Percentiles rank a stretch among this genome's conserved stretches.
Conservation (phyloP, 352 stramenopile genomes). For the Pythium vanterpoolii region DNA sequence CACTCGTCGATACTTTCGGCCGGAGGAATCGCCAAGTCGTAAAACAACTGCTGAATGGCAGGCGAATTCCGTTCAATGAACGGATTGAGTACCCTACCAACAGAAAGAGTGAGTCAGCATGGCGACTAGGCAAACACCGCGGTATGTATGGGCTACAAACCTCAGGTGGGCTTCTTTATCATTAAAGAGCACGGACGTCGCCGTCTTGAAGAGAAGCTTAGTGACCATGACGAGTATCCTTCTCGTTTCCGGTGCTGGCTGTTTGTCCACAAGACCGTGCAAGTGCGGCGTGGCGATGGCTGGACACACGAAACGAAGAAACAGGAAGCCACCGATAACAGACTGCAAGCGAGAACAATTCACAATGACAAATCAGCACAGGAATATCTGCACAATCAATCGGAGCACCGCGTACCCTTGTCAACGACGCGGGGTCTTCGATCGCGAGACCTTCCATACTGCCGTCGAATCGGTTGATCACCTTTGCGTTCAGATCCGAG, state of each 20-base stretch:
- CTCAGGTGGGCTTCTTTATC: constrained; percentile 79
- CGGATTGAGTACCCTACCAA: constrained; percentile 70
- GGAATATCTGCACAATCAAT: neutral
- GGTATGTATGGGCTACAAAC: constrained; percentile 25
- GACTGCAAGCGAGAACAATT: constrained; percentile 34
- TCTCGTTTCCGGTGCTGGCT: constrained; percentile 63
- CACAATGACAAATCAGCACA: neutral
- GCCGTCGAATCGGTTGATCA: constrained; percentile 40
- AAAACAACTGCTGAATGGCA: constrained; percentile 76
- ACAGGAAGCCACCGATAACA: constrained; percentile 86
- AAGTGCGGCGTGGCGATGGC: constrained; percentile 85
- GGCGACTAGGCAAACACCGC: neutral
- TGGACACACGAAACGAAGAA: constrained; percentile 86
- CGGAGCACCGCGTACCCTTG: constrained; percentile 17
- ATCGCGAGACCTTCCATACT: constrained; percentile 30
- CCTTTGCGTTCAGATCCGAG: constrained; percentile 37
- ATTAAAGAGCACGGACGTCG: constrained; percentile 82
- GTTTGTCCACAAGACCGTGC: constrained; percentile 76
- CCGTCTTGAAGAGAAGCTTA: constrained; percentile 88
- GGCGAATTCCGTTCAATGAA: constrained; percentile 85
- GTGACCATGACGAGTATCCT: constrained; percentile 84
- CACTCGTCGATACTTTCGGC: constrained; percentile 69
- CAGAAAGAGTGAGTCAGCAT: neutral
- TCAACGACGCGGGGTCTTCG: constrained; percentile 29
- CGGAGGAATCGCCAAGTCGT: constrained; percentile 59